A percentile compares a stretch with the other conserved stretches of the same genome.
phyloP scores from a whole-genome alignment of 2,329 filamentous ascomycete species.

The Clonostachys rosea region DNA sequence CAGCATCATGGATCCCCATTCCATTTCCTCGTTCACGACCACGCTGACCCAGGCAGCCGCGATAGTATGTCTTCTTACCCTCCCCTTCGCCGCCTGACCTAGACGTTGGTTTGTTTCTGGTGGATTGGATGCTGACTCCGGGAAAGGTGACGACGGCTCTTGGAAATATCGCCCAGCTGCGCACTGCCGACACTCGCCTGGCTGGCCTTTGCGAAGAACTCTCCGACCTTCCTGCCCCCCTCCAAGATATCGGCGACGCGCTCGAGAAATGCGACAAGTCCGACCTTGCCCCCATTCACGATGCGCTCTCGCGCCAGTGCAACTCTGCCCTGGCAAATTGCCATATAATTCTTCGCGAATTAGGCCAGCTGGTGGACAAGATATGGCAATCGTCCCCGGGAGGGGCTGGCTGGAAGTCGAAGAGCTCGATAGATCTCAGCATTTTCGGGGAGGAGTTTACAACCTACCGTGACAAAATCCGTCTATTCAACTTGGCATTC shows the following conservation, averaged over 20 bases:
- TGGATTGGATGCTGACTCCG: too few relatives aligned
- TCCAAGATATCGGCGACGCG: constrained; percentile 10
- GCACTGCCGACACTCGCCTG: constrained; percentile 9
- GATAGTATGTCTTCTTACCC: neutral
- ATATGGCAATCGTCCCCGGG: too few relatives aligned
- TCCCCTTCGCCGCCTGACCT: neutral
- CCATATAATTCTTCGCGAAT: constrained; percentile 9
- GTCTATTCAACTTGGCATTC: constrained; percentile 15
- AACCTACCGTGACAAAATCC: constrained; percentile 14
- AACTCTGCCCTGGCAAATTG: constrained; percentile 11
- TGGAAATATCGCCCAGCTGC: too few relatives aligned
- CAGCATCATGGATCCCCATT: too few relatives aligned
- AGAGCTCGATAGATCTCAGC: constrained; percentile 8
- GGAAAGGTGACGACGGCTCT: too few relatives aligned
- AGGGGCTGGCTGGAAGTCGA: constrained; percentile 4
- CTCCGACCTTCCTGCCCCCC: constrained; percentile 9
- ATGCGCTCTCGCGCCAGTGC: constrained; percentile 13
- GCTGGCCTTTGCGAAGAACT: constrained; percentile 10
- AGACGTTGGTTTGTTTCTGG: too few relatives aligned
- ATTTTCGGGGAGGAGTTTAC: constrained; percentile 8
- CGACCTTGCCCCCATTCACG: constrained; percentile 11
- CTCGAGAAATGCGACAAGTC: constrained; percentile 10
- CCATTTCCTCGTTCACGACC: too few relatives aligned
- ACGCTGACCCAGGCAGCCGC: too few relatives aligned
- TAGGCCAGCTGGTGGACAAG: constrained; percentile 6